Conservation (phyloP, 768 basidiomycete species). For the Pisolithus tinctorius region DNA sequence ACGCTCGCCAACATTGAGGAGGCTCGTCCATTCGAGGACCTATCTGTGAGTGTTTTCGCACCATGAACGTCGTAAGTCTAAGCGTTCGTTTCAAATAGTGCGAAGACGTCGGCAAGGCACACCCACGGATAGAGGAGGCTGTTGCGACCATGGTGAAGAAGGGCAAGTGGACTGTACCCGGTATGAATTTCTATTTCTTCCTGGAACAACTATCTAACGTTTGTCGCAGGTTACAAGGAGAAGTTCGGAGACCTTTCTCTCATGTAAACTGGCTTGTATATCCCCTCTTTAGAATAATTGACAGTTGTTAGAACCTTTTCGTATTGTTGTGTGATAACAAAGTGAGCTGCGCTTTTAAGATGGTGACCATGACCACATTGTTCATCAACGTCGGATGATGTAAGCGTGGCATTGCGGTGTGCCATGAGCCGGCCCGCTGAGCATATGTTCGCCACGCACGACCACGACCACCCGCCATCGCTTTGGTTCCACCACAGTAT, state of each 20-base stretch:
- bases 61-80: neutral
- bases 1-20: slow-evolving; percentile 97
- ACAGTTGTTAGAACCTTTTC: neutral
- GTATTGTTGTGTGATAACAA: neutral
- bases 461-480: slow-evolving; percentile 3
- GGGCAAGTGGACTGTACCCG: slow-evolving; percentile 98
- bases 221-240: slow-evolving; percentile 73
- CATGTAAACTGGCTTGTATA: slow-evolving; percentile 50
- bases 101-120: slow-evolving; percentile 85
- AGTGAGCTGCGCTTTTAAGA: neutral
- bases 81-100: slow-evolving; percentile 39
- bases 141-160: slow-evolving; percentile 95
- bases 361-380: neutral
- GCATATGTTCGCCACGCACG: neutral
- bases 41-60: slow-evolving; percentile 63
- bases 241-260: slow-evolving; percentile 94
- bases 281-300: slow-evolving; percentile 15
- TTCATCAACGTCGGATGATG: neutral
- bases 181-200: slow-evolving; percentile 32
- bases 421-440: neutral
- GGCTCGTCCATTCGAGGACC: slow-evolving; percentile 93
- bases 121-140: slow-evolving; percentile 85
- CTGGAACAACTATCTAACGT: neutral
- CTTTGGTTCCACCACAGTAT: slow-evolving; percentile 1
- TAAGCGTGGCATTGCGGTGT: neutral